A percentile compares a stretch with the other conserved stretches of the same genome.
Conservation (phyloP, 2,329 filamentous ascomycete species). For the Ophiostoma sp. region DNA sequence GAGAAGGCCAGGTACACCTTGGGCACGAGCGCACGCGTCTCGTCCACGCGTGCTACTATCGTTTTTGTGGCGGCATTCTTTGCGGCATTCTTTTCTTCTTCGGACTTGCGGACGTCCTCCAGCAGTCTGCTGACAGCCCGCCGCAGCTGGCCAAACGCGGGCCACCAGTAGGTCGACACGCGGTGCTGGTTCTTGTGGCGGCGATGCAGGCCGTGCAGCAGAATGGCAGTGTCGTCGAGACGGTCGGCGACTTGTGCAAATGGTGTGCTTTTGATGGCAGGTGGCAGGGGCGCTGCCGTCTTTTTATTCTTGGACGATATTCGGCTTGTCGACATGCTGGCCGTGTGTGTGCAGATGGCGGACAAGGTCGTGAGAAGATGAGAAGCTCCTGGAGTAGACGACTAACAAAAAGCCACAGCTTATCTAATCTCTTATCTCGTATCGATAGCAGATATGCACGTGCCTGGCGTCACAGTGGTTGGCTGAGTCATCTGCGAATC, state of each 20-base stretch:
- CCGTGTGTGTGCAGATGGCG: neutral
- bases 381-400: neutral
- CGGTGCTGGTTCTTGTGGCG: constrained; percentile 92
- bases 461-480: neutral
- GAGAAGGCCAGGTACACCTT: constrained; percentile 56
- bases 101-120: constrained; percentile 34
- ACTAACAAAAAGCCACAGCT: neutral
- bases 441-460: constrained; percentile 6
- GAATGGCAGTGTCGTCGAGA: constrained; percentile 41
- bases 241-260: constrained; percentile 27
- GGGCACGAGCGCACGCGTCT: constrained; percentile 40
- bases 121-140: constrained; percentile 57
- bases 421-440: constrained; percentile 10
- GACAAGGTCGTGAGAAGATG: neutral
- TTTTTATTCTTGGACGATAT: neutral
- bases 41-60: constrained; percentile 32
- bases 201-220: constrained; percentile 69
- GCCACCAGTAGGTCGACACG: constrained; percentile 68
- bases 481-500: neutral
- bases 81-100: constrained; percentile 10
- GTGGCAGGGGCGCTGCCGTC: neutral
- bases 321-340: constrained; percentile 1
- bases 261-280: neutral
- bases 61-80: constrained; percentile 10
- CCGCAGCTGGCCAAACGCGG: constrained; percentile 64